A percentile compares a stretch with the other conserved stretches of the same genome.
phyloP scores from a whole-genome alignment of 192 early-diverging fungal species.

The Backusella parvicylindrica region DNA sequence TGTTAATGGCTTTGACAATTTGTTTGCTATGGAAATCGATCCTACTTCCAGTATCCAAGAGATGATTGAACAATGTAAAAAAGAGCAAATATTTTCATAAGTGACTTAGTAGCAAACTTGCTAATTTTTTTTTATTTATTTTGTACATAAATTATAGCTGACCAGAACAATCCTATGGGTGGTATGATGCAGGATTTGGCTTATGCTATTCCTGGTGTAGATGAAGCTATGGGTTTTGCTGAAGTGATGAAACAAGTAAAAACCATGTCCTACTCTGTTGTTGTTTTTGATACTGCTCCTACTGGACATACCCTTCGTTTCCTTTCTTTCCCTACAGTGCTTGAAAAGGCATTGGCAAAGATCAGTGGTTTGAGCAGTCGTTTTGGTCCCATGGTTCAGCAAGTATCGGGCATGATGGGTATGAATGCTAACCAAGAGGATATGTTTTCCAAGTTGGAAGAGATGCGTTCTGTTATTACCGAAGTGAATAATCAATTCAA shows the following conservation, averaged over 20 bases:
- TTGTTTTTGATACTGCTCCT: constrained; percentile 99
- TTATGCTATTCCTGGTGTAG: constrained; percentile 98
- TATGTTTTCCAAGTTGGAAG: constrained; percentile 92
- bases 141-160: constrained; percentile 39
- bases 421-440: constrained; percentile 85
- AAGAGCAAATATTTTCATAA: neutral
- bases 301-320: constrained; percentile 99
- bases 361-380: constrained; percentile 87
- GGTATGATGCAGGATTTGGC: constrained; percentile 96
- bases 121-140: neutral
- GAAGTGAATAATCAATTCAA: constrained; percentile 99
- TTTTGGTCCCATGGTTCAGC: constrained; percentile 96
- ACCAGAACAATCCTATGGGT: constrained; percentile 75
- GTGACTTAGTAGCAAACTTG: neutral
- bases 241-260: constrained; percentile 99
- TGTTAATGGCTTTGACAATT: constrained; percentile 92
- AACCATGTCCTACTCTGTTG: constrained; percentile 97
- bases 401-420: constrained; percentile 85
- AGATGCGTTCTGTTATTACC: constrained; percentile 94
- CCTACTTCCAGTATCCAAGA: constrained; percentile 97
- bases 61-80: constrained; percentile 90
- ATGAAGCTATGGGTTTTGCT: constrained; percentile 99
- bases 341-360: constrained; percentile 98
- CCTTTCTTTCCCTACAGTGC: constrained; percentile 93
- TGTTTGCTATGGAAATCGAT: constrained; percentile 99